These are phyloP conservation scores for Naganishia liquefaciens DNA, from an alignment of 1,284 basidiomycete genomes.

Conservation along the genomic window DNA sequence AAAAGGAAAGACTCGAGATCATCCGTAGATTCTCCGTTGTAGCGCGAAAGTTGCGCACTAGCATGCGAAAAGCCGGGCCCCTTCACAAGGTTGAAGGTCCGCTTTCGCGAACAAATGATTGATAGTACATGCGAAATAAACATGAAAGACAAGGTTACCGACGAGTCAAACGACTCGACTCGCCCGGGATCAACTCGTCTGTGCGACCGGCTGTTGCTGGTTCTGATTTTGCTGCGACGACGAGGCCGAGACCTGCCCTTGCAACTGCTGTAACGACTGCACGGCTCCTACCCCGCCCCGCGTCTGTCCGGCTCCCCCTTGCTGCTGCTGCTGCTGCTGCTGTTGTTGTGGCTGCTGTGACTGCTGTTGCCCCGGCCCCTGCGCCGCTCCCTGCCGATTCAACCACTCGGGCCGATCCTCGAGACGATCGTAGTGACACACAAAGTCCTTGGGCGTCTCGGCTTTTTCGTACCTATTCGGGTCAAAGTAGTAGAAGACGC, in stretches of 20 bases:
- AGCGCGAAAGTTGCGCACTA: not conserved
- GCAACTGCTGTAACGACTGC: conserved; percentile 19
- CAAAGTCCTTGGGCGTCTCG: conserved; percentile 48
- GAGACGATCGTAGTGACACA: conserved; percentile 43
- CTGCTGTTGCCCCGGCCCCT: conserved; percentile 1
- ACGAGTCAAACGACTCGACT: not conserved
- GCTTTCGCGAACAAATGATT: not conserved
- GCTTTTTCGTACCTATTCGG: conserved; percentile 46
- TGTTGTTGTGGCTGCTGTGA: conserved; percentile 6
- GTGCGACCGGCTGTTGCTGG: conserved; percentile 19
- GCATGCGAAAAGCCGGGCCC: not conserved
- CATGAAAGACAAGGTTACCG: not conserved
- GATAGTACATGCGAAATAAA: conserved; percentile 3
- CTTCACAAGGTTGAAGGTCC: no score
- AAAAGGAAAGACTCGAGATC: not conserved
- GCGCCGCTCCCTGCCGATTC: conserved; percentile 4
- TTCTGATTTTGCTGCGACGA: conserved; percentile 26
- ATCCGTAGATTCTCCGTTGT: conserved; percentile 1
- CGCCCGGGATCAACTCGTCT: conserved; percentile 18
- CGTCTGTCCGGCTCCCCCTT: not conserved
- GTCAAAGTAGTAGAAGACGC: conserved; percentile 52
- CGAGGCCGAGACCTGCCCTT: conserved; percentile 8
- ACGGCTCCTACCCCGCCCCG: conserved; percentile 13
- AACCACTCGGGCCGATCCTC: conserved; percentile 37
- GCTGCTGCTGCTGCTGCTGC: conserved; percentile 29